Evolutionary conservation across 495 filamentous ascomycete genomes (phyloP).

Genomic region (Pseudotulostoma volvatum): DNA sequence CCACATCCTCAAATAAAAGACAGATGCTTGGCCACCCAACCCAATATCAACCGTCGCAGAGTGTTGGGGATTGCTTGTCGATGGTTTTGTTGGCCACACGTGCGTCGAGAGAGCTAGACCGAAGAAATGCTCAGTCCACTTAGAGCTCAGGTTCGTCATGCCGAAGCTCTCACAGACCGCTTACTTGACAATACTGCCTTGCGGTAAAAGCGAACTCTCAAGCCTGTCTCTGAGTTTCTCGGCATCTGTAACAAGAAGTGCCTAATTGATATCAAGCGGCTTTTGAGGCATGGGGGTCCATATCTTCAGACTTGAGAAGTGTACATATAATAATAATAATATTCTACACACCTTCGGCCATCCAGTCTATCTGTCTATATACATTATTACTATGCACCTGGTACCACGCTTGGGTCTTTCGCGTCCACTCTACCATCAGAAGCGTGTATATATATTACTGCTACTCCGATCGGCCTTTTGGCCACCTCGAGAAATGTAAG

Average conservation of each 20-base stretch:
- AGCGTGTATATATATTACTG: no score
- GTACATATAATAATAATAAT: no score
- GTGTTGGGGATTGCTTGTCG: constrained; percentile 14
- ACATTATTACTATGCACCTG: no score
- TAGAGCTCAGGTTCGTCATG: not conserved
- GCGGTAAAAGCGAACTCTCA: constrained; percentile 4
- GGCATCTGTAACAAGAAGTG: constrained; percentile 1
- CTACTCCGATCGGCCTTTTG: no score
- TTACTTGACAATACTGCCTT: constrained; percentile 9
- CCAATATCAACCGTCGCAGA: constrained; percentile 7
- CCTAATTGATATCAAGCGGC: constrained; percentile 9
- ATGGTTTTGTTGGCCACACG: constrained; percentile 14
- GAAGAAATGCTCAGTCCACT: constrained; percentile 10
- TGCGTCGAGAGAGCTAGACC: constrained; percentile 13
- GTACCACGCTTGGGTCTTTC: no score
- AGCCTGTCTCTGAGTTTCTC: constrained; percentile 6
- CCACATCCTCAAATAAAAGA: constrained; percentile 2
- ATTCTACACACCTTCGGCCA: no score
- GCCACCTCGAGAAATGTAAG: no score
- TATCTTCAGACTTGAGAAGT: constrained; percentile 7
- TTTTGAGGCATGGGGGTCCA: constrained; percentile 12
- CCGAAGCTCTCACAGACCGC: constrained; percentile 5
- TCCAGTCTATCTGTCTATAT: no score
- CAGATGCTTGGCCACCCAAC: constrained; percentile 8
- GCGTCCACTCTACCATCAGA: no score